Base-by-base conservation (phyloP, 2,329 filamentous ascomycete genomes). In the Cladorrhinum sp. region DNA sequence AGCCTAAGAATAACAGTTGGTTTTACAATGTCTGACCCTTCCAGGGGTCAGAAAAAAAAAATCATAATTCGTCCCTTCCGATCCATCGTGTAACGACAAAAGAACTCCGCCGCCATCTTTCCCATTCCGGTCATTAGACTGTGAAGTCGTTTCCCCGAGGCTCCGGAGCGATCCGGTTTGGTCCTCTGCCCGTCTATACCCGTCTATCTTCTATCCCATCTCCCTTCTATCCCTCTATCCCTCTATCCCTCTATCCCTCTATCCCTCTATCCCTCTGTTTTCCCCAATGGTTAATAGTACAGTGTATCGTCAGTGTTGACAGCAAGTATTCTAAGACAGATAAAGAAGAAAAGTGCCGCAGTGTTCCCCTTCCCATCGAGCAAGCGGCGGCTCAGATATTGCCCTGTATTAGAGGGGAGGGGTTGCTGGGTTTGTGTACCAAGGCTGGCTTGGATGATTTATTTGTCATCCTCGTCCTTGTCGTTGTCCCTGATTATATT, bases 381-480 rank as follows among this genome's bases (percentile, higher is more conserved):
- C 57, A 53, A 42, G 56, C 39, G 20, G 51, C 30, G 55, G 60
- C 60, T 60, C 48, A n/a, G 33, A 23, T 18, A 30, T 48, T 52
- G 39, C 14, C 39, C 51, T 21, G 46, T 33, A 57, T 51, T 50
- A 58, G 16, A 12, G 36, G 52, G 36, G 18, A 52, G 26, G 18
- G n/a, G 18, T 33, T 48, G 57, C 16, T 20, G 57, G 30, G 30
- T 36, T 33, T 54, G 21, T 30, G 49, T 48, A 46, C n/a, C 42
- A 46, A 55, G 18, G 28, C 48, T 55, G 21, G 20, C 30, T 56
- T 58, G 26, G 49, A 21, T 55, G 24, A 28, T 42, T 57, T 62
- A 57, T 28, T 64, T 67, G 59, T 71, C 68, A 68, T 73, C 71
- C 65, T 73, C 69, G 30, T 77, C 74, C 26, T 76, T 73, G 62